Evolutionary conservation across 371 early-diverging fungal species (phyloP).

Genomic region (Mortierella sp.): DNA sequence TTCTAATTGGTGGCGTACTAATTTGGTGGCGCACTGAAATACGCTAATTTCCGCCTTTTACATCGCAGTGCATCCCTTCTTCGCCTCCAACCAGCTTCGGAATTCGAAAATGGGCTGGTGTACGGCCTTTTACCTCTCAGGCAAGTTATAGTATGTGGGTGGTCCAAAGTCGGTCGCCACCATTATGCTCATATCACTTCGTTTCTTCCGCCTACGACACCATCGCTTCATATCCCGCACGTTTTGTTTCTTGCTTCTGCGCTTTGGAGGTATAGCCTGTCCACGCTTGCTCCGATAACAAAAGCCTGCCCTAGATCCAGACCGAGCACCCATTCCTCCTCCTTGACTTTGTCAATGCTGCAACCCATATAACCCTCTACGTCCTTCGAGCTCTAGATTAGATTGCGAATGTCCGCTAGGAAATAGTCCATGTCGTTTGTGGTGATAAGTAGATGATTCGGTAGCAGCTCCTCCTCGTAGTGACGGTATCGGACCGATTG

Average conservation of each 20-base stretch:
- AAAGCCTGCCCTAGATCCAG: slow-evolving; percentile 25
- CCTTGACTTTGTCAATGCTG: not conserved
- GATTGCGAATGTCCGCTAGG: slow-evolving; percentile 15
- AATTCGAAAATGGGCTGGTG: not conserved
- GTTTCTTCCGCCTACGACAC: too few relatives aligned
- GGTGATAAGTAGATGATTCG: slow-evolving; percentile 11
- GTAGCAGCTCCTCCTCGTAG: not conserved
- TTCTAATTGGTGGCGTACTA: too few relatives aligned
- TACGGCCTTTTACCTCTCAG: not conserved
- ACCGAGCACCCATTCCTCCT: slow-evolving; percentile 7
- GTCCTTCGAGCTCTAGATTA: slow-evolving; percentile 2
- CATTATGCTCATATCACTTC: too few relatives aligned
- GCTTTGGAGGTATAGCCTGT: not conserved
- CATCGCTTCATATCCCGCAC: too few relatives aligned
- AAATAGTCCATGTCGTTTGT: not conserved
- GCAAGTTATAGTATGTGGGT: too few relatives aligned
- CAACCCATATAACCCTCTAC: not conserved
- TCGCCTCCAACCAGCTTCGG: not conserved
- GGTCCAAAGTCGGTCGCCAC: too few relatives aligned
- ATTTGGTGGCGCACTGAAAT: too few relatives aligned
- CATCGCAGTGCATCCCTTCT: not conserved
- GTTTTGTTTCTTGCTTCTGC: too few relatives aligned
- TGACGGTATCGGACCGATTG: slow-evolving; percentile 10
- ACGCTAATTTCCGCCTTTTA: too few relatives aligned
- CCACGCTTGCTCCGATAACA: slow-evolving; percentile 16